A percentile compares a stretch with the other conserved stretches of the same genome.
phyloP scores from a whole-genome alignment of 345 rosid species.

The Linum usitatissimum region DNA sequence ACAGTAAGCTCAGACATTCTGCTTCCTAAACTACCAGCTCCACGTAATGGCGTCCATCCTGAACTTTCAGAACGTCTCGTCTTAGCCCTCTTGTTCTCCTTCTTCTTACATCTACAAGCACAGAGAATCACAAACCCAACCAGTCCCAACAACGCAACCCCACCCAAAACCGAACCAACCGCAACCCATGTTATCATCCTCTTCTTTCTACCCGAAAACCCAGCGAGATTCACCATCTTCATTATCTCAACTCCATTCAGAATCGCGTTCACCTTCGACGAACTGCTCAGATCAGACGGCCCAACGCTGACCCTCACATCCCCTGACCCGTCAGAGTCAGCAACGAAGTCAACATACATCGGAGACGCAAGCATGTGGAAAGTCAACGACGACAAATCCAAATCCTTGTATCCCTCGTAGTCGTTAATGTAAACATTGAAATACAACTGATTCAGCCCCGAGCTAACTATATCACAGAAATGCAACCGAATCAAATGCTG shows the following conservation, averaged over 20 bases:
- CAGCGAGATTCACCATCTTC: slow-evolving; percentile 43
- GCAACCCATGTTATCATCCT: slow-evolving; percentile 42
- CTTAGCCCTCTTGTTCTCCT: slow-evolving; percentile 30
- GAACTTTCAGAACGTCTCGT: slow-evolving; percentile 47
- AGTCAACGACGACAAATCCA: slow-evolving; percentile 65
- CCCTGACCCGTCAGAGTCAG: slow-evolving; percentile 45
- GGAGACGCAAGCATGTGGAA: slow-evolving; percentile 67
- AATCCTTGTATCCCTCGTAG: slow-evolving; percentile 45
- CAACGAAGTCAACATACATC: slow-evolving; percentile 57
- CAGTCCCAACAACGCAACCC: slow-evolving; percentile 32
- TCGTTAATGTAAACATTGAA: slow-evolving; percentile 68
- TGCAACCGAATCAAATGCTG: slow-evolving; percentile 72
- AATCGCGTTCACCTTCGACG: slow-evolving; percentile 49
- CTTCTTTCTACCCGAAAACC: slow-evolving; percentile 9
- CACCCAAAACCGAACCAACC: slow-evolving; percentile 52
- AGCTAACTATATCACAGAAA: slow-evolving; percentile 82
- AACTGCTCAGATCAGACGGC: slow-evolving; percentile 65
- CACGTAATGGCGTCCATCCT: slow-evolving; percentile 75
- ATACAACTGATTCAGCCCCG: slow-evolving; percentile 62
- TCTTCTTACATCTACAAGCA: slow-evolving; percentile 30
- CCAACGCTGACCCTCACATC: slow-evolving; percentile 57
- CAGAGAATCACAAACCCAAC: slow-evolving; percentile 23
- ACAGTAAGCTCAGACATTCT: slow-evolving; percentile 63
- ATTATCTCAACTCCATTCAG: slow-evolving; percentile 86
- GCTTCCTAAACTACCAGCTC: slow-evolving; percentile 53